A percentile compares a stretch with the other conserved stretches of the same genome.
Conservation (phyloP, 2,329 filamentous ascomycete genomes). For the Neonectria neomacrospora region DNA sequence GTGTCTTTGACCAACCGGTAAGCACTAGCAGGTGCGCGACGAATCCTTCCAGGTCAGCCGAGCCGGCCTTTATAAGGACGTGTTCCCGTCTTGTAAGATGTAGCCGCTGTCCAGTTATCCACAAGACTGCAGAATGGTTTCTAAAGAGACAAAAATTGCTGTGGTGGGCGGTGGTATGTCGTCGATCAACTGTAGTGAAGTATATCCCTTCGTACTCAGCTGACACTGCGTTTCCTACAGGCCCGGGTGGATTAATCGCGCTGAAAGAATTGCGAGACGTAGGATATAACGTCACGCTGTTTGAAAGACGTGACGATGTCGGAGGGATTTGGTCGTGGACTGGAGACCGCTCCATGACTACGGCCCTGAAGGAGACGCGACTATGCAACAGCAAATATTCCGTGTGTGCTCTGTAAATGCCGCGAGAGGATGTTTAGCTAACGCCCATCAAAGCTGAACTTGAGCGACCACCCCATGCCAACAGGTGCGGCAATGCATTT, state of each 20-base stretch:
- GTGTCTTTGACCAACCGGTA: background rate
- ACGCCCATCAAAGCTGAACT: background rate
- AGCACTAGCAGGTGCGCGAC: background rate
- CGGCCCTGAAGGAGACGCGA: conserved; percentile 9
- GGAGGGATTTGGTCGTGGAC: conserved; percentile 12
- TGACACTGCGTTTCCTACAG: background rate
- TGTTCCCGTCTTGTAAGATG: background rate
- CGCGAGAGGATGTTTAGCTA: background rate
- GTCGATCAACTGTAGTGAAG: background rate
- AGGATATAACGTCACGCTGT: conserved; percentile 6
- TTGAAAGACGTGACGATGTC: conserved; percentile 9
- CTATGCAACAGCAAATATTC: conserved; percentile 2
- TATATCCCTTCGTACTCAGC: background rate
- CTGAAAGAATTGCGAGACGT: conserved; percentile 5
- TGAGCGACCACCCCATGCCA: background rate
- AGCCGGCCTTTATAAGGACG: background rate
- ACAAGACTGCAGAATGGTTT: background rate
- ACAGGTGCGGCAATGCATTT: background rate
- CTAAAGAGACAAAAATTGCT: background rate
- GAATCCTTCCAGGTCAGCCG: background rate
- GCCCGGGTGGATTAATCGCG: background rate
- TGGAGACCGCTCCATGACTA: conserved; percentile 2
- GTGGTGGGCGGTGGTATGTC: background rate
- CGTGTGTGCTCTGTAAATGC: background rate
- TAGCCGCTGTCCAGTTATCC: background rate